Evolutionary conservation across 148 eudicot species (phyloP), one percentile per base, ranked within the genome.

Genomic region (Salicornia ramosissima): DNA sequence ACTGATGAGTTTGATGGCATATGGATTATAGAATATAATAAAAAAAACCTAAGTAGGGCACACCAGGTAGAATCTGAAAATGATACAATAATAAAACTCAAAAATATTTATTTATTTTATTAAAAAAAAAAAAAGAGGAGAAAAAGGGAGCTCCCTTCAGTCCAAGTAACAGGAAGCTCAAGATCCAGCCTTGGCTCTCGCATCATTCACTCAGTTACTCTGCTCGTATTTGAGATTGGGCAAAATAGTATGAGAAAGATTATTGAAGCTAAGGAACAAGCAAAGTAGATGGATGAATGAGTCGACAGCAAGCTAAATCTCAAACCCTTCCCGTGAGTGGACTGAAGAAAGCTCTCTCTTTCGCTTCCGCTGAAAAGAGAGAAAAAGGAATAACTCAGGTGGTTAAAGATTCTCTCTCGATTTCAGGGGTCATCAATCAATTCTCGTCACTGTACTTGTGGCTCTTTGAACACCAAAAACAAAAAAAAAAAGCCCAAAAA

Each of bases 261-360:
- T 25, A 39, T n/a, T 24, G 34, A 13, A 50, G 10, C 68, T 72
- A 25, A 11, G 21, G 31, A 49, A 16, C 68, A 68, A 47, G 80
- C 90, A 79, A 72, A 83, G 88, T 74, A 90, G 77, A 79, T 94
- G 98, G 89, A 85, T 87, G 97, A 90, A 94, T 94, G 98, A 94
- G 79, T 94, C 90, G 82, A 89, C 91, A 94, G 90, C 88, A 79
- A 84, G 88, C 78, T 84, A 83, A 87, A 86, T 73, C 92, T 63
- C 73, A 82, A n/a, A 70, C 33, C 45, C 81, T 68, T 54, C 89
- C 90, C 73, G 69, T 86, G 81, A 73, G 84, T 94, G 98, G 88
- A 90, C 98, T 70, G 80, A 90, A 94, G 98, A 84, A 84, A 90
- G 93, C 96, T 89, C 96, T 80, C 96, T 89, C n/a, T n/a, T n/a